Conservation (phyloP, 1,284 basidiomycete genomes). For the Phaffia rhodozyma region DNA sequence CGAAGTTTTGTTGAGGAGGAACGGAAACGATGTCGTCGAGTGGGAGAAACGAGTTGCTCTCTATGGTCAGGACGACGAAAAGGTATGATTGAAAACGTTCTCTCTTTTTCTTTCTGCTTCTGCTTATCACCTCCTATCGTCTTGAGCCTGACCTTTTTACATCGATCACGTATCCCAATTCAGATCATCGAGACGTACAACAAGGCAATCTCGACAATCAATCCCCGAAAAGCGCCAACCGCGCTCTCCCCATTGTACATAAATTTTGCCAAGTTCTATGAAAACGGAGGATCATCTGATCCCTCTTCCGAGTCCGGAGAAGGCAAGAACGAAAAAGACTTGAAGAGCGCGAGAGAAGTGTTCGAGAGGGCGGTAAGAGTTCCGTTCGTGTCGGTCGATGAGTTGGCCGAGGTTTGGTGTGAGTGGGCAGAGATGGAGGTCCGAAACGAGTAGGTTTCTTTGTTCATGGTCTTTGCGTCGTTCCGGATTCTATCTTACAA, state of each 20-base stretch:
- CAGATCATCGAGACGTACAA: constrained; percentile 87
- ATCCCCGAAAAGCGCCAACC: constrained; percentile 79
- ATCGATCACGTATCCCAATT: not conserved
- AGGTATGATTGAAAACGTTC: constrained; percentile 40
- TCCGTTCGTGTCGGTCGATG: constrained; percentile 90
- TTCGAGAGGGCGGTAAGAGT: constrained; percentile 84
- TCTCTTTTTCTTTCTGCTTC: not conserved
- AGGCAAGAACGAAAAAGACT: constrained; percentile 54
- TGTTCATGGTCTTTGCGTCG: not conserved
- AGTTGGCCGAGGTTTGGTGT: constrained; percentile 96
- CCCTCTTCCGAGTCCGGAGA: constrained; percentile 41
- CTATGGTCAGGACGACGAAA: constrained; percentile 84
- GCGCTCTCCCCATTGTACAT: constrained; percentile 84
- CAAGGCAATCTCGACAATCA: constrained; percentile 75
- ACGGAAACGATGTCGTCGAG: constrained; percentile 96
- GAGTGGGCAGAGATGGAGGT: constrained; percentile 99
- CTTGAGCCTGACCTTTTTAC: constrained; percentile 3
- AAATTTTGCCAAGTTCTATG: constrained; percentile 96
- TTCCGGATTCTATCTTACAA: not conserved
- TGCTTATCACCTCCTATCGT: too few species aligned
- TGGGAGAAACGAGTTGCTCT: constrained; percentile 98
- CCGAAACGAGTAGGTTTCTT: constrained; percentile 64
- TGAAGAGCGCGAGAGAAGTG: constrained; percentile 78
- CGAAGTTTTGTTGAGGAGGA: constrained; percentile 83
- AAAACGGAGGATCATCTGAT: constrained; percentile 66